These are phyloP conservation scores for Starmerella gropengiesseri DNA, from an alignment of 805 yeast species.

Conservation along the genomic window DNA sequence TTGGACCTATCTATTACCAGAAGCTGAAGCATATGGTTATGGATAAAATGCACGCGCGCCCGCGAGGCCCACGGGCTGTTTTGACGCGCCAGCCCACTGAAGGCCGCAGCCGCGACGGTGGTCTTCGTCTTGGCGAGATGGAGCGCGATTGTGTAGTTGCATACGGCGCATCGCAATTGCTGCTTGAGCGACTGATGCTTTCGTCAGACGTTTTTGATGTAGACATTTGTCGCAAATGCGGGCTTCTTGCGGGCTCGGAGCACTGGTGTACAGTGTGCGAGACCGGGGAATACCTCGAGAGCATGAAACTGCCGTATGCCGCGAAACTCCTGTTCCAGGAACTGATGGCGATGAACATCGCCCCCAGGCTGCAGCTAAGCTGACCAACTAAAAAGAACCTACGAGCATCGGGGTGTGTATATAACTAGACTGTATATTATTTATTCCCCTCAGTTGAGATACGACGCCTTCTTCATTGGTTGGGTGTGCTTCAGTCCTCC, in stretches of 20 bases:
- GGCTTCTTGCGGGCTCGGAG: constrained; percentile 82
- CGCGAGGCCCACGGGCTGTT: constrained; percentile 97
- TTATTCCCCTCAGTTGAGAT: no score
- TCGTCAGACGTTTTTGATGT: constrained; percentile 98
- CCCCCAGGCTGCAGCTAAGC: constrained; percentile 75
- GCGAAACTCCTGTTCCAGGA: constrained; percentile 96
- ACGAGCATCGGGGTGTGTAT: no score
- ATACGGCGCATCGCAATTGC: constrained; percentile 91
- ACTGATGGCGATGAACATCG: constrained; percentile 94
- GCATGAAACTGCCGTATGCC: constrained; percentile 98
- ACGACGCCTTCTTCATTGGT: no score
- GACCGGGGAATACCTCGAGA: constrained; percentile 71
- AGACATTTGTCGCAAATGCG: constrained; percentile 87
- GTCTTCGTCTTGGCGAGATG: constrained; percentile 97
- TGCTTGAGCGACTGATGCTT: constrained; percentile 87
- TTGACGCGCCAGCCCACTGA: constrained; percentile 97
- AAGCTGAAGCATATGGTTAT: constrained; percentile 97
- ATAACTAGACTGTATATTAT: not conserved
- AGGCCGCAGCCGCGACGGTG: constrained; percentile 98
- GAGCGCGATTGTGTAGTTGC: constrained; percentile 99
- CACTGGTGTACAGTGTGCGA: constrained; percentile 98
- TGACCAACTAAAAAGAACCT: not conserved
- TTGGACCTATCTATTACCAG: constrained; percentile 97
- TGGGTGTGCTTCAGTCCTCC: no score
- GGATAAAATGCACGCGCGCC: constrained; percentile 99